Percentiles rank a stretch among this genome's conserved stretches.
Conservation (phyloP, 2,329 filamentous ascomycete species). For the Trichoderma sp. region DNA sequence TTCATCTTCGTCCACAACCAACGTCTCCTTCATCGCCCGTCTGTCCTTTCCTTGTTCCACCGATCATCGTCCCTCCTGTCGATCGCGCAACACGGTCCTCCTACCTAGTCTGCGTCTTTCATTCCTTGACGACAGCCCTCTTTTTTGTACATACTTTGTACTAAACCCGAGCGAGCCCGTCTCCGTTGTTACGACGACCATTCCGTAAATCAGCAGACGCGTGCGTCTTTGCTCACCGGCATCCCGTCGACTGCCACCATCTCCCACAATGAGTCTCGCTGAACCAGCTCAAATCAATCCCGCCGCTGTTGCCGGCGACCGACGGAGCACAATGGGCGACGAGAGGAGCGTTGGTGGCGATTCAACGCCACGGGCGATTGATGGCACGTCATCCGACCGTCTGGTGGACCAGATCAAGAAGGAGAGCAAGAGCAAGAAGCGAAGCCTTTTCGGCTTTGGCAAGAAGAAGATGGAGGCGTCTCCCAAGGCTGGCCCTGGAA, state of each 20-base stretch:
- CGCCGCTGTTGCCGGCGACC: slow-evolving; percentile 20
- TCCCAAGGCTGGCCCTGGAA: slow-evolving; percentile 36
- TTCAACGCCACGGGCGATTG: slow-evolving; percentile 33
- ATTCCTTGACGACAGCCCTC: not conserved
- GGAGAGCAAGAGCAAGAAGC: slow-evolving; percentile 47
- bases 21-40: not conserved
- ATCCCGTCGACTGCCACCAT: not conserved
- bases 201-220: not conserved
- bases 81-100: slow-evolving; percentile 11
- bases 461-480: slow-evolving; percentile 55
- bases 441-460: slow-evolving; percentile 58
- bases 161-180: not conserved
- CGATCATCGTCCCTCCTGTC: slow-evolving; percentile 16
- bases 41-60: not conserved
- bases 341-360: slow-evolving; percentile 30
- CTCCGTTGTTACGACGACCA: not conserved
- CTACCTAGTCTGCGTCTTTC: not conserved
- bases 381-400: slow-evolving; percentile 30
- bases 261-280: slow-evolving; percentile 31
- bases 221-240: not conserved
- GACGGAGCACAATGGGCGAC: slow-evolving; percentile 26
- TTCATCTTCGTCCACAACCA: not conserved
- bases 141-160: not conserved
- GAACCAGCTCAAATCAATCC: slow-evolving; percentile 24
- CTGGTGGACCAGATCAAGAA: slow-evolving; percentile 28